These are phyloP conservation scores for Tulasnella sp. DNA, from an alignment of 768 basidiomycete species.

Conservation along the genomic window DNA sequence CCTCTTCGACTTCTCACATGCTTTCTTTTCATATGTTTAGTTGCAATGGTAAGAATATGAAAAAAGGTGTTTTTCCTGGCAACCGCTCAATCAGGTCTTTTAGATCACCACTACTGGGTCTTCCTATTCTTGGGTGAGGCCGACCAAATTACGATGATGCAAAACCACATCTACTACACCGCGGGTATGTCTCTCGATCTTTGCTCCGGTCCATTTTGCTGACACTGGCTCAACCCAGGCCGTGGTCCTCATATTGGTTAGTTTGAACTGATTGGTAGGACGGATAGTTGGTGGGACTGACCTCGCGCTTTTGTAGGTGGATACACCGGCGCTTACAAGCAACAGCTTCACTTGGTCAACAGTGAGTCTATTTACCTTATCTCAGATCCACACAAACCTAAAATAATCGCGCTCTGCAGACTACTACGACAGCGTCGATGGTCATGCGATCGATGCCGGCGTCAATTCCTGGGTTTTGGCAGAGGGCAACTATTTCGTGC, in stretches of 20 bases:
- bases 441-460: not conserved
- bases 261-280: not conserved
- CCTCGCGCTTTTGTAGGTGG: not conserved
- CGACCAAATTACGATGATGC: not conserved
- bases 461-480: not conserved
- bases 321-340: not conserved
- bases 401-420: not conserved
- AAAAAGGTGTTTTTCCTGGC: not conserved
- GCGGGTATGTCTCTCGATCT: not conserved
- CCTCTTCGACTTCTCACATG: not conserved
- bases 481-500: constrained; percentile 6
- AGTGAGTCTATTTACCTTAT: not conserved
- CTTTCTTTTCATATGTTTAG: not conserved
- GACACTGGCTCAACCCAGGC: not conserved
- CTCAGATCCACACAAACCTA: not conserved
- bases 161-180: constrained; percentile 9
- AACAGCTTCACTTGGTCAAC: not conserved
- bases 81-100: not conserved
- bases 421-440: not conserved
- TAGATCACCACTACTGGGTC: not conserved
- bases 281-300: not conserved
- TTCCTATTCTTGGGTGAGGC: not conserved
- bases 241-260: not conserved
- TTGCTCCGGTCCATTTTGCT: not conserved
- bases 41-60: not conserved